Base-by-base conservation (phyloP, 2,329 filamentous ascomycete genomes). In the Chalaropsis ovoidea region DNA sequence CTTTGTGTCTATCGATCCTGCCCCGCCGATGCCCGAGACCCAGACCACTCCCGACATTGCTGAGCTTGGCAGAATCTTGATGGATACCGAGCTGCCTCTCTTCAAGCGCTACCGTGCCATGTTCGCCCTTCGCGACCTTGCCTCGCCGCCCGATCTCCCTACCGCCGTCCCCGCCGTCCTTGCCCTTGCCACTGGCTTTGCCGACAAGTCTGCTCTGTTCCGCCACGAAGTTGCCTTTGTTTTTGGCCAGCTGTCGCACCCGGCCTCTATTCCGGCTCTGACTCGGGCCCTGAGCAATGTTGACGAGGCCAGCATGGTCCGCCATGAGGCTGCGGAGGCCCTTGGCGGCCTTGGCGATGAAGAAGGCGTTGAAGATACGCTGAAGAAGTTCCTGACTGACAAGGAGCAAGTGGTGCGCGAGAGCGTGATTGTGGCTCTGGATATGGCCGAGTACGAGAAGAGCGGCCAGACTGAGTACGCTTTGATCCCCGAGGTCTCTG, bases 191-290 rank as follows among this genome's bases (percentile, higher is more conserved):
- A 87, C 86, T 73, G 94, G 94, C 17, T 86, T 99, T 71, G 80
- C 81, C 41, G 94, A 99, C 74, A 81, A 86, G 19, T 96, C 92
- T 61, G 92, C 92, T 4, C 84, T 99, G 7, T 97, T 99, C 82
- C 87, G 94, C 70, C 94, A 99, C 77, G 94, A 99, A 75, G 91
- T 99, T 70, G 94, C 94, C 15, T 99, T 99, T 74, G 94, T 99
- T 15, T 99, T 99, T 71, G 94, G 94, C 65, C 94, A 99, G 76
- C 81, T 99, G 63, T 91, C 89, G 65, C 94, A 99, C 73, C 94
- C 94, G 1, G 93, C 93, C n/a, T 96, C 91, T 0, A 96, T 99
- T 70, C 92, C 94, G 3, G 90, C 90, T 67, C 82, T 99, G 67
- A 87, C 88, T 17, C 84, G 83, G 63, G 86, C 89, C 0, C 80